These are phyloP conservation scores for Athelia psychrophila DNA, from an alignment of 1,284 basidiomycete genomes.

Conservation along the genomic window DNA sequence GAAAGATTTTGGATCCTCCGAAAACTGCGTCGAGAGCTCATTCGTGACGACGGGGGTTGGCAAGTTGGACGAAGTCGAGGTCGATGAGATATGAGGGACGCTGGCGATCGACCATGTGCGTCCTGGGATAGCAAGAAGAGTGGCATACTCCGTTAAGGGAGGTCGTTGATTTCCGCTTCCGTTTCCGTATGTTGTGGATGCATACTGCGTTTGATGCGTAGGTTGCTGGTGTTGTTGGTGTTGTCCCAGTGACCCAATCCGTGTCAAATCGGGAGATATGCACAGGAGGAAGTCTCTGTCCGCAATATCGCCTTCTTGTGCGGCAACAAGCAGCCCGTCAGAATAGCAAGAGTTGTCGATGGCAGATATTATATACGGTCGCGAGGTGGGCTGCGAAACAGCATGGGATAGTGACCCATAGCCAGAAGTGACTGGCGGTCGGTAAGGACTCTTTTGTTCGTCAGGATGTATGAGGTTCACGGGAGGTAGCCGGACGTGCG, in stretches of 20 bases:
- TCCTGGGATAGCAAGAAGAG: conserved; percentile 74
- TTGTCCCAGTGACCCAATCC: conserved; percentile 63
- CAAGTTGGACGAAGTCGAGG: conserved; percentile 38
- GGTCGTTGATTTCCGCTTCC: conserved; percentile 47
- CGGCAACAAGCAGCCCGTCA: conserved; percentile 62
- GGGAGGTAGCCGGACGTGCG: conserved; percentile 81
- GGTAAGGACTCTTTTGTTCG: conserved; percentile 51
- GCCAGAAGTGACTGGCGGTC: conserved; percentile 33
- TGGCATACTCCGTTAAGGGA: conserved; percentile 73
- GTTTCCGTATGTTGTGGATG: conserved; percentile 34
- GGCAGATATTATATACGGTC: conserved; percentile 53
- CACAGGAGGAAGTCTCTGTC: conserved; percentile 76
- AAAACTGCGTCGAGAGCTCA: conserved; percentile 80
- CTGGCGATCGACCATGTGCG: conserved; percentile 80
- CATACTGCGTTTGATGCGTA: conserved; percentile 26
- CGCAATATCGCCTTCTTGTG: conserved; percentile 70
- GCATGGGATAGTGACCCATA: conserved; percentile 43
- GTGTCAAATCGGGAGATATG: conserved; percentile 73
- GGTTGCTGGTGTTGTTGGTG: conserved; percentile 38
- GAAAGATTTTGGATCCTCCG: conserved; percentile 72
- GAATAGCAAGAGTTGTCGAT: conserved; percentile 61
- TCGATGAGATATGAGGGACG: conserved; percentile 37
- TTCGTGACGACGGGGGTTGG: conserved; percentile 59
- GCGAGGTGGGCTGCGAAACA: conserved; percentile 40
- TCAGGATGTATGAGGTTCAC: conserved; percentile 74